A percentile compares a stretch with the other conserved stretches of the same genome.
Evolutionary conservation across 2,329 filamentous ascomycete genomes (phyloP).

Genomic region (Colletotrichum endophyticum): DNA sequence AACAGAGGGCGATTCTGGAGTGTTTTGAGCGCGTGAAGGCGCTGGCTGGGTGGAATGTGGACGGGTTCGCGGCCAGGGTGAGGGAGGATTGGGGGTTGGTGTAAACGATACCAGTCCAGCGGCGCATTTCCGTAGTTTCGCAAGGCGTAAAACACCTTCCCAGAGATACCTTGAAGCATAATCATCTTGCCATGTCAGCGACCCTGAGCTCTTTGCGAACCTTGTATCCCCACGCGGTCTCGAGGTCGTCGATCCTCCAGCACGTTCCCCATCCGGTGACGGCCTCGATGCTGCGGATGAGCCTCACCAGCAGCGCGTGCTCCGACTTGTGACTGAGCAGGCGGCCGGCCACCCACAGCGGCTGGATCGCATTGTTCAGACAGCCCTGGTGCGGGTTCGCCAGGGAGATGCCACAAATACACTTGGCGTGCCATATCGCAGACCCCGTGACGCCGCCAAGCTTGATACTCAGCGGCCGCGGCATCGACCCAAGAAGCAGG

Average conservation of each 20-base stretch:
- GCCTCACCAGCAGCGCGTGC: slow-evolving; percentile 41
- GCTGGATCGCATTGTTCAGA: slow-evolving; percentile 63
- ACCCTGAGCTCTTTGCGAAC: slow-evolving; percentile 23
- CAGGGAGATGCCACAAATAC: slow-evolving; percentile 60
- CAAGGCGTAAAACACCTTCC: neutral
- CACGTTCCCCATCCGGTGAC: slow-evolving; percentile 58
- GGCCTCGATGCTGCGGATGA: slow-evolving; percentile 55
- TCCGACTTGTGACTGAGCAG: slow-evolving; percentile 56
- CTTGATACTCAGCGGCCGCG: slow-evolving; percentile 27
- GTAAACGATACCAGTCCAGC: neutral
- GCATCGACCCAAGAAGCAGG: slow-evolving; percentile 51
- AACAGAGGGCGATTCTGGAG: slow-evolving; percentile 46
- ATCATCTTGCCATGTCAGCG: neutral
- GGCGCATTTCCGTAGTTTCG: neutral
- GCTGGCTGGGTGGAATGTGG: slow-evolving; percentile 47
- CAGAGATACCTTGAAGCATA: neutral
- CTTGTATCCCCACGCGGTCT: slow-evolving; percentile 44
- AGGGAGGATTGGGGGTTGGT: slow-evolving; percentile 28
- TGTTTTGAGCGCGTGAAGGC: slow-evolving; percentile 40
- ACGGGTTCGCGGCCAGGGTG: slow-evolving; percentile 26
- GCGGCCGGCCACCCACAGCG: slow-evolving; percentile 60
- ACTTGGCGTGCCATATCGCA: slow-evolving; percentile 58
- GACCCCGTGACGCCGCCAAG: slow-evolving; percentile 37
- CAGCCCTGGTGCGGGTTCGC: slow-evolving; percentile 61
- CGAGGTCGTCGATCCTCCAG: slow-evolving; percentile 58